Conservation (phyloP, 768 basidiomycete species). For the Filobasidium floriforme region DNA sequence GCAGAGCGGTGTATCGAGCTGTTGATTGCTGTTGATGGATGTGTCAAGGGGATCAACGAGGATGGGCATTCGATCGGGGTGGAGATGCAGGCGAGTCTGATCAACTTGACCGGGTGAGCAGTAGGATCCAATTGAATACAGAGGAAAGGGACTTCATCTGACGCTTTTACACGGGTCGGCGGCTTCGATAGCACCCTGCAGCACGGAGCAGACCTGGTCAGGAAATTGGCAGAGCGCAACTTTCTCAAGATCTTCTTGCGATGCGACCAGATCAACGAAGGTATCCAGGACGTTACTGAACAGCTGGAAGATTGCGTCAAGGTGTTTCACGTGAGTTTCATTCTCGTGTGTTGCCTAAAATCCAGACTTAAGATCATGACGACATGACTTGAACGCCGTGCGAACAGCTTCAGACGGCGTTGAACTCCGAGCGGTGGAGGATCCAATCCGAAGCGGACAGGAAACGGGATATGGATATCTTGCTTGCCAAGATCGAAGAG, state of each 20-base stretch:
- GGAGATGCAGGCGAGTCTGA: not conserved
- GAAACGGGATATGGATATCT: constrained; percentile 53
- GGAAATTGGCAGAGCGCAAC: constrained; percentile 57
- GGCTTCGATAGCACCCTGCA: not conserved
- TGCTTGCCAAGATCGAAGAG: constrained; percentile 56
- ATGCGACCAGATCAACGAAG: constrained; percentile 59
- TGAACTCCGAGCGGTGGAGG: constrained; percentile 35
- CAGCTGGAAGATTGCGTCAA: constrained; percentile 54
- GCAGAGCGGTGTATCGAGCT: not conserved
- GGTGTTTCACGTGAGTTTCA: constrained; percentile 52
- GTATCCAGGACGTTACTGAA: constrained; percentile 53
- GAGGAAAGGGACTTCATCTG: too few species aligned
- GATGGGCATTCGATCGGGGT: not conserved
- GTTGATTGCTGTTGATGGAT: not conserved
- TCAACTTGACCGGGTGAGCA: not conserved
- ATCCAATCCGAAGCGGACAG: constrained; percentile 52
- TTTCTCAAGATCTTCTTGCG: constrained; percentile 73
- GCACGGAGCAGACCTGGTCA: not conserved
- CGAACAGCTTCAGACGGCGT: constrained; percentile 28
- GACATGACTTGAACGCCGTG: too few species aligned
- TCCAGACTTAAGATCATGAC: too few species aligned
- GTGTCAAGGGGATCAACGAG: not conserved
- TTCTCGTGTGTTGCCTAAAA: constrained; percentile 20
- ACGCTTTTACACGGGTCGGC: too few species aligned
- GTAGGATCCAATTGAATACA: too few species aligned